Base-by-base conservation (phyloP, 805 yeast genomes). In the Cyberlindnera petersonii region DNA sequence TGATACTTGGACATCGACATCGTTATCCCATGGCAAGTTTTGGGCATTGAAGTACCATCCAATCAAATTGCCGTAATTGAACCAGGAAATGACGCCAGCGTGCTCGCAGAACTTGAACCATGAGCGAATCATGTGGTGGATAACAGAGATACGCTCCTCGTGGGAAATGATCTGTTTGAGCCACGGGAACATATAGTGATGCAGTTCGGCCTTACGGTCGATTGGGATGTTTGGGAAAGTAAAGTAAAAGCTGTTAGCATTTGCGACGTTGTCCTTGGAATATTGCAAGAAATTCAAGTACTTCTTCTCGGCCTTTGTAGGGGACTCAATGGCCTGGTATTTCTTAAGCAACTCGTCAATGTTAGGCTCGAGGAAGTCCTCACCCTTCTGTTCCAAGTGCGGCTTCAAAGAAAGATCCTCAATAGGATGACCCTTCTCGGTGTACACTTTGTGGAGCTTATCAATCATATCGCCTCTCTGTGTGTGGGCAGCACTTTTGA, bases 31-130 rank as follows among this genome's bases (percentile, higher is more conserved):
- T 7, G 80, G 79, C 46, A 79, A 63, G 5, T 66, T 60, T 42
- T 74, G 55, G 1, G 81, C 82, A 52, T 74, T 76, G 70, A 76
- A 77, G 47, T 72, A 71, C 74, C 79, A 79, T 7, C 82, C 79
- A 20, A 79, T 64, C 42, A 79, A 61, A 9, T 82, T 64, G 3
- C 86, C 86, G 56, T 78, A 82, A 5, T 80, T 75, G 24, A 79
- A 65, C 83, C 85, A 80, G 0, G 82, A 70, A 6, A 79, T 46
- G 29, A 53, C 38, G 2, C 68, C 71, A 16, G 68, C 59, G 11
- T 65, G 60, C 14, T 61, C 52, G 22, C 76, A 58, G 50, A 77
- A 74, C 29, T 68, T 62, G 16, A 78, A 63, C 77, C 82, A 80
- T 4, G 77, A 67, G 39, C 78, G 63, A 5, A 71, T 48, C 26